Evolutionary conservation across 2,329 filamentous ascomycete species (phyloP), one percentile per base, ranked within the genome.

Genomic region (Lachnellula arida): DNA sequence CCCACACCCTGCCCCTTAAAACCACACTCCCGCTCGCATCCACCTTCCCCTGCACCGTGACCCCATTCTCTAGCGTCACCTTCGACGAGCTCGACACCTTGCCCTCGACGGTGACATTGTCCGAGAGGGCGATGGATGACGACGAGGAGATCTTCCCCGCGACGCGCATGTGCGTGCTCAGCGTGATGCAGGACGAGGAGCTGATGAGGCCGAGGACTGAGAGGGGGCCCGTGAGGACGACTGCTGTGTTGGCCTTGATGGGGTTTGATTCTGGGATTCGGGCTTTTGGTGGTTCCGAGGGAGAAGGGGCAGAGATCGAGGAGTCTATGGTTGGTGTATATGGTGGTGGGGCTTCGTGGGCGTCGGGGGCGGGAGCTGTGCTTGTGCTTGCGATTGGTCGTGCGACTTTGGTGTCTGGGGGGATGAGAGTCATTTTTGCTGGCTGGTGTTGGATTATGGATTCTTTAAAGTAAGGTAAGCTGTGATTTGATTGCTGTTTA

Each of bases 51-150:
- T 37, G 46, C 5, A 65, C 57, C 4, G 46, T 44, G 1, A 62
- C 49, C 12, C 55, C 50, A 4, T 58, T 59, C 46, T 55, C 48
- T 2, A 66, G 23, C 5, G 46, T 37, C 1, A 65, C 39, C 1
- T 46, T 43, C 0, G 54, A 22, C 5, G 53, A 55, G 8, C 54
- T 43, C 9, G 57, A 49, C 1, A 67, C 44, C 28, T 65, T 63
- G 0, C 60, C 64, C 32, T 55, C 51, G 2, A 67, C 61, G 2
- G 25, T 48, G 8, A 67, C 47, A n/a, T 56, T 15, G 11, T 63
- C 58, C 7, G 47, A 51, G 3, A 67, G 51, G 3, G 39, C 53
- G 15, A 67, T 39, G 6, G 28, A 51, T 0, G 58, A 56, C 1
- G 55, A 60, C 9, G 53, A 52, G 23, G 49, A 39, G 0, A 61